Evolutionary conservation across 2,329 filamentous ascomycete species (phyloP).

Genomic region (Calycina herbarum): DNA sequence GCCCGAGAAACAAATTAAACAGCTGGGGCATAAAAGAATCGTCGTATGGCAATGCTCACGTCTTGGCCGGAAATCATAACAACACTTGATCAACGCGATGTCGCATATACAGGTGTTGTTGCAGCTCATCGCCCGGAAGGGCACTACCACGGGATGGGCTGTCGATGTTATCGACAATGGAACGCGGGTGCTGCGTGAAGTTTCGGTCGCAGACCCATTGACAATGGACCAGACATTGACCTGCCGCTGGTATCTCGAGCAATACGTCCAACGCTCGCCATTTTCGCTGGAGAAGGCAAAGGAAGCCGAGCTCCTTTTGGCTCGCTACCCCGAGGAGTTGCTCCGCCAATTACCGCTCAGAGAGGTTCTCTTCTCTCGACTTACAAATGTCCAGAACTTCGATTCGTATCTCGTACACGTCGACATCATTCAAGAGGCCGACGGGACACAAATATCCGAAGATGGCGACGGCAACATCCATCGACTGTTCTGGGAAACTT

Average conservation of each 20-base stretch:
- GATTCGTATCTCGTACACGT: background rate
- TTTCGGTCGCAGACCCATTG: slow-evolving; percentile 13
- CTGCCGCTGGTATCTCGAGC: slow-evolving; percentile 19
- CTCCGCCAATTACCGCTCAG: slow-evolving; percentile 10
- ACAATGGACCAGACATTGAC: slow-evolving; percentile 10
- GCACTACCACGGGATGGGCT: background rate
- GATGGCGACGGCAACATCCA: slow-evolving; percentile 9
- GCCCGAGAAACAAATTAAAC: too few species aligned
- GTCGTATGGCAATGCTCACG: background rate
- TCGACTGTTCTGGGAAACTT: slow-evolving; percentile 14
- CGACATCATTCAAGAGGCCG: background rate
- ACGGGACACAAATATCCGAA: background rate
- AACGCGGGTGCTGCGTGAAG: background rate
- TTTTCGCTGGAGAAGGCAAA: slow-evolving; percentile 13
- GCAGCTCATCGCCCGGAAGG: background rate
- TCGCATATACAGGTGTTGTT: background rate
- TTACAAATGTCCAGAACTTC: background rate
- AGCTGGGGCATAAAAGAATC: background rate
- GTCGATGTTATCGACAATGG: background rate
- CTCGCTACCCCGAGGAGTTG: slow-evolving; percentile 13
- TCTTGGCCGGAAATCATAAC: background rate
- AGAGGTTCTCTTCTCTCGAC: slow-evolving; percentile 7
- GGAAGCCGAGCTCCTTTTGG: slow-evolving; percentile 14
- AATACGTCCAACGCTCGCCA: slow-evolving; percentile 14
- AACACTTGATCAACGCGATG: background rate